A percentile compares a stretch with the other conserved stretches of the same genome.
Conservation (phyloP, 371 early-diverging fungal genomes). For the Mucor ambiguus region DNA sequence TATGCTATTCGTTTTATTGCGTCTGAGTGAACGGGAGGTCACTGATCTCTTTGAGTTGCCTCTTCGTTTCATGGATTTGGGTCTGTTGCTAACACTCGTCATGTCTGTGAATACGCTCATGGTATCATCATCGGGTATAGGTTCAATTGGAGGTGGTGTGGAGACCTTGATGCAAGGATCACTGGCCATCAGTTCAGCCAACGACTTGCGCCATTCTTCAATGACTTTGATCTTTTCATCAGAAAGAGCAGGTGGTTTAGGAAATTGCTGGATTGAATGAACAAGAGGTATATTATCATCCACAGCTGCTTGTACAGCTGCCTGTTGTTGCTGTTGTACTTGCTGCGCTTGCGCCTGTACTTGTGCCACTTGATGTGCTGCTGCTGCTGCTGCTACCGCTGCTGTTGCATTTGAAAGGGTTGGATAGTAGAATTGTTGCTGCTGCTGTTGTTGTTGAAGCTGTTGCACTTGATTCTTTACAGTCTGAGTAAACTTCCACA, state of each 20-base stretch:
- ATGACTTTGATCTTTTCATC: slow-evolving; percentile 44
- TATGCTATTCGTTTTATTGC: slow-evolving; percentile 12
- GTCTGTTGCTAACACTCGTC: slow-evolving; percentile 47
- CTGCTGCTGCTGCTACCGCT: slow-evolving; percentile 15
- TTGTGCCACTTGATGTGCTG: slow-evolving; percentile 1
- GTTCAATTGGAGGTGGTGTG: slow-evolving; percentile 47
- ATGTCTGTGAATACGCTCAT: slow-evolving; percentile 42
- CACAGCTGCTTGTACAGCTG: slow-evolving; percentile 2
- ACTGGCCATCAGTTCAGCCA: slow-evolving; percentile 40
- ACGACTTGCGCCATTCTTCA: slow-evolving; percentile 51
- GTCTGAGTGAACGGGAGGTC: not conserved
- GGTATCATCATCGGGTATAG: slow-evolving; percentile 47
- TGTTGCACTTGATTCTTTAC: slow-evolving; percentile 21
- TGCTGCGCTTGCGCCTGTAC: slow-evolving; percentile 11
- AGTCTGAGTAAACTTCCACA: slow-evolving; percentile 49
- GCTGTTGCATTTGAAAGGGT: slow-evolving; percentile 8
- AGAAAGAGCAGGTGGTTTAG: slow-evolving; percentile 24
- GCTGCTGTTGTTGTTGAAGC: slow-evolving; percentile 24
- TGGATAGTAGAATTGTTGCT: slow-evolving; percentile 14
- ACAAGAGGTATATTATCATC: slow-evolving; percentile 23
- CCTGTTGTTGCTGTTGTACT: slow-evolving; percentile 14
- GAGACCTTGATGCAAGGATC: slow-evolving; percentile 29
- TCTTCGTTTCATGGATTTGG: slow-evolving; percentile 21
- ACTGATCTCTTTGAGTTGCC: slow-evolving; percentile 19
- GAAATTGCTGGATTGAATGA: slow-evolving; percentile 9